Conservation (phyloP, 805 yeast genomes). For the Lachancea waltii region DNA sequence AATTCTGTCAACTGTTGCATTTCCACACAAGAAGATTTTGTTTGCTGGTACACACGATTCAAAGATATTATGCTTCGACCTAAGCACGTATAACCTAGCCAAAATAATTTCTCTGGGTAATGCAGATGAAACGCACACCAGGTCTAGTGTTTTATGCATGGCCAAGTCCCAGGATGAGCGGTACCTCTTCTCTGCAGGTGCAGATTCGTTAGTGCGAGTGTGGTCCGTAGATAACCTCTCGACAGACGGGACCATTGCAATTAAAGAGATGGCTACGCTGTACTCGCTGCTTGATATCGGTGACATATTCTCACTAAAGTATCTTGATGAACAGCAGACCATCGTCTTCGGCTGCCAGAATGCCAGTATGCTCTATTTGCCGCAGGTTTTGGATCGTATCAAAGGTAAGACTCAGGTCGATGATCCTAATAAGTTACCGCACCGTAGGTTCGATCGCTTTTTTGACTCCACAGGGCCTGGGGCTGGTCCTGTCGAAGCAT, state of each 20-base stretch:
- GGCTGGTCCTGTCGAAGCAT: not conserved
- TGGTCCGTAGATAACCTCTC: slow-evolving; percentile 53
- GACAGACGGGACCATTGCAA: slow-evolving; percentile 11
- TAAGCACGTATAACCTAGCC: slow-evolving; percentile 49
- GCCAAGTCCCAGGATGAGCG: slow-evolving; percentile 47
- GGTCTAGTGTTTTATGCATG: slow-evolving; percentile 56
- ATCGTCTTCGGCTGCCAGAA: slow-evolving; percentile 88
- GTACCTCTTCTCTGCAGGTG: slow-evolving; percentile 74
- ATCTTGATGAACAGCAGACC: slow-evolving; percentile 53
- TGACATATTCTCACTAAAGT: slow-evolving; percentile 79
- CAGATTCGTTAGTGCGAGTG: slow-evolving; percentile 81
- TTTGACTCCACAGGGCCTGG: slow-evolving; percentile 83
- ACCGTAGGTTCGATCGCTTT: slow-evolving; percentile 69
- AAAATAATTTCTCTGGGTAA: slow-evolving; percentile 40
- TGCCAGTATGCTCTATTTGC: slow-evolving; percentile 77
- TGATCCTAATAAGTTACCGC: slow-evolving; percentile 43
- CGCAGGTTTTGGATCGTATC: slow-evolving; percentile 26
- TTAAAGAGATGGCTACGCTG: slow-evolving; percentile 56
- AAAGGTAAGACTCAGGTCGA: slow-evolving; percentile 10
- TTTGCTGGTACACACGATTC: slow-evolving; percentile 93
- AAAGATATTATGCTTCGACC: slow-evolving; percentile 63
- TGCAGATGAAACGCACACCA: slow-evolving; percentile 22
- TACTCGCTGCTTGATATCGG: slow-evolving; percentile 87
- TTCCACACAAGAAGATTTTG: slow-evolving; percentile 49
- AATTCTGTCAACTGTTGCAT: slow-evolving; percentile 62